A percentile compares a stretch with the other conserved stretches of the same genome.
phyloP scores from a whole-genome alignment of 2,329 filamentous ascomycete genomes.

The Fusarium torreyae region DNA sequence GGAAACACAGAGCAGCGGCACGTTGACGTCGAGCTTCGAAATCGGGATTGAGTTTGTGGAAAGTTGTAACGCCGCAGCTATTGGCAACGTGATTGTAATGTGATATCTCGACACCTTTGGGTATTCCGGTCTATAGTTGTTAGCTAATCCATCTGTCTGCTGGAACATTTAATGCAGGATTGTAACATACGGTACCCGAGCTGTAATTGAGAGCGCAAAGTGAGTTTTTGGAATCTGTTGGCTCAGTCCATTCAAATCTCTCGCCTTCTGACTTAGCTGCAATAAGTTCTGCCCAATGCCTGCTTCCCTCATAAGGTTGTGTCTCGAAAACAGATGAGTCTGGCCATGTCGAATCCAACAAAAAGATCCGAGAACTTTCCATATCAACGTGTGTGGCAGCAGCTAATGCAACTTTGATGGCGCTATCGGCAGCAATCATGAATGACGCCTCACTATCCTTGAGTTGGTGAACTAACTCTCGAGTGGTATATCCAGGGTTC shows the following conservation, averaged over 20 bases:
- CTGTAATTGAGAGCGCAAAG: slow-evolving; percentile 84
- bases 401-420: slow-evolving; percentile 74
- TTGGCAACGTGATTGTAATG: slow-evolving; percentile 84
- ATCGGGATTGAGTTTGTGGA: slow-evolving; percentile 63
- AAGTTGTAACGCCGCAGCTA: slow-evolving; percentile 69
- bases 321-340: slow-evolving; percentile 55
- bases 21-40: slow-evolving; percentile 60
- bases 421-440: slow-evolving; percentile 74
- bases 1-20: slow-evolving; percentile 72
- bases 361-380: slow-evolving; percentile 69
- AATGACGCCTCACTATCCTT: slow-evolving; percentile 78
- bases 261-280: slow-evolving; percentile 65
- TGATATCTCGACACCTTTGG: slow-evolving; percentile 88
- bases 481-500: slow-evolving; percentile 76
- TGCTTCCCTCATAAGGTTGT: slow-evolving; percentile 27
- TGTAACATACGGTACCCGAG: slow-evolving; percentile 69
- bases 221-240: slow-evolving; percentile 63
- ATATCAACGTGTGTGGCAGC: slow-evolving; percentile 74
- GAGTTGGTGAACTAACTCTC: slow-evolving; percentile 83
- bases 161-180: background rate
- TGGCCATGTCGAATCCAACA: slow-evolving; percentile 72
- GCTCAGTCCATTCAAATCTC: slow-evolving; percentile 75
- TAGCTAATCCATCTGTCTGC: background rate
- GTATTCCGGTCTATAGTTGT: slow-evolving; percentile 73
- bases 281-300: slow-evolving; percentile 76